Evolutionary conservation across 169 alveolate genomes (phyloP).

Genomic region (Eimeria acervulina): DNA sequence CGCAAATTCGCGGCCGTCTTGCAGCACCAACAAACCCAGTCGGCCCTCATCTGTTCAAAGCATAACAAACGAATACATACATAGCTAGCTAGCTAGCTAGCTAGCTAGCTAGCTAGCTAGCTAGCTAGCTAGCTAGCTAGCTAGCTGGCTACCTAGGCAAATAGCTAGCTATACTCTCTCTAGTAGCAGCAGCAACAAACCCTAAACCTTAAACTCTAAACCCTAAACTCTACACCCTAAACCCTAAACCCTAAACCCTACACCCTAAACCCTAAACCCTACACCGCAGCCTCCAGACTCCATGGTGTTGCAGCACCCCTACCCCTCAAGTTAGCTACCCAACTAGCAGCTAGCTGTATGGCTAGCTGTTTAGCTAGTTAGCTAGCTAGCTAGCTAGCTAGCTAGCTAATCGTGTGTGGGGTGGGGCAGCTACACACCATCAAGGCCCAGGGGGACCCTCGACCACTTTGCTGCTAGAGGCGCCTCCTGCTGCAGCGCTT

Average conservation of each 20-base stretch:
- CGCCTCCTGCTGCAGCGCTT: conserved; percentile 1
- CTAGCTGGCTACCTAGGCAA: not conserved
- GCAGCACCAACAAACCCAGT: conserved; percentile 86
- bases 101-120: conserved; percentile 88
- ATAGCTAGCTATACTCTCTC: not conserved
- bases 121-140: not conserved
- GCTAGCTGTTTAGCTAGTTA: not conserved
- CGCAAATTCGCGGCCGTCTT: too few species aligned
- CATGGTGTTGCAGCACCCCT: too few species aligned
- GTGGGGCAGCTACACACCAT: not conserved
- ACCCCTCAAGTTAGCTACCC: not conserved
- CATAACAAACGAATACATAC: too few species aligned
- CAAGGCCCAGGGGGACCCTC: conserved; percentile 24
- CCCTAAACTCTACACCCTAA: too few species aligned
- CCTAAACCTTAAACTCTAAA: too few species aligned
- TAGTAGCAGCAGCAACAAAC: too few species aligned
- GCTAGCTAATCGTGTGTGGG: not conserved
- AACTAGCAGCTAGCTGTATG: not conserved
- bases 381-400: not conserved
- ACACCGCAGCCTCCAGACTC: too few species aligned
- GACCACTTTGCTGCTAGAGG: conserved; percentile 51
- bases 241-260: too few species aligned
- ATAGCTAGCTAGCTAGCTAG: conserved; percentile 78
- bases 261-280: too few species aligned
- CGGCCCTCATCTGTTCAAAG: conserved; percentile 88